Base-by-base conservation (phyloP, 164 flowering plant genomes). In the Chloranthus sessilifolius region DNA sequence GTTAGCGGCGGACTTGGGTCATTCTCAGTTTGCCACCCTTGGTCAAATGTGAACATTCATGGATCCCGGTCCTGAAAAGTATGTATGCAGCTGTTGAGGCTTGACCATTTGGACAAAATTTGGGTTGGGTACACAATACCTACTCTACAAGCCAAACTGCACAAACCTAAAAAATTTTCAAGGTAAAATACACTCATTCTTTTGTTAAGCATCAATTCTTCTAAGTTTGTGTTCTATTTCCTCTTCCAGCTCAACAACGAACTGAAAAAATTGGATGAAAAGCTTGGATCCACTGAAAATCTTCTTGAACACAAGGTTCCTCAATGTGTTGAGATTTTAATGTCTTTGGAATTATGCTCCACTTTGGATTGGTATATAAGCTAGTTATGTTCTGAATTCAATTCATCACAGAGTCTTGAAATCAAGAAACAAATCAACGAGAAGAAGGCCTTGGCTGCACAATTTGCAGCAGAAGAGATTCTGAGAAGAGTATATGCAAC, bases 361-460 rank as follows among this genome's bases (percentile, higher is more conserved):
- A 16, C 4, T 41, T 38, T 16, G n/a, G 24, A 16, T 1, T 10
- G 25, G 16, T 56, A n/a, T 8, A 12, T 16, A 55, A 5, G 16
- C 31, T 1, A 51, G 5, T 64, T 28, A 15, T 38, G 5, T 7
- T 21, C 22, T 30, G 12, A 34, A 26, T 48, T 21, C 24, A 24
- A 25, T 52, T 39, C 2, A 47, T 44, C 58, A 62, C 76, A 91
- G 98, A 83, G 81, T 63, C 80, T 91, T 45, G 95, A 91, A 62
- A 67, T 76, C 62, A 83, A 75, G 66, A 88, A 76, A 48, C 74
- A 83, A 38, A 50, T 57, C 25, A 57, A 43, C 46, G 86, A 91
- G 53, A 87, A 80, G 79, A 85, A 72, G 62, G 98, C 95, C 55
- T 63, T 91, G 68, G 79, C 86, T 52, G 96, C 92, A 54, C 96